Base-by-base conservation (phyloP, 2,329 filamentous ascomycete species). In the Sphaerostilbella broomeana region DNA sequence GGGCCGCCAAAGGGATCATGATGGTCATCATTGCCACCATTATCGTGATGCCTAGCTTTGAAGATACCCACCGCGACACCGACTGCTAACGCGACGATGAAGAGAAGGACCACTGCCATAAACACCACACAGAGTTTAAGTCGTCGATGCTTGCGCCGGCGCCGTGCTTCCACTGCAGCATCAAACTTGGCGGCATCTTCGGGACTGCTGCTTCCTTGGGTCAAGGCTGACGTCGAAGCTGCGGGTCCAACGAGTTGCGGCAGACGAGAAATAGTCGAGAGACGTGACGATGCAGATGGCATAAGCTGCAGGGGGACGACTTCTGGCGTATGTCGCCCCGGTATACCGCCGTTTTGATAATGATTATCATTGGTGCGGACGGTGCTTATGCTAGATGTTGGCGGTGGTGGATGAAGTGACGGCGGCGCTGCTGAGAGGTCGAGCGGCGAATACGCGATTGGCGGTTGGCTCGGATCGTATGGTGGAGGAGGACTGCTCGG, bases 51-150 rank as follows among this genome's bases (percentile, higher is more conserved):
- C 11, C 21, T 18, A 16, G 22, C 40, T 26, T 52, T 56, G 6
- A 54, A 38, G 6, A 56, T 50, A 3, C 54, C 54, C 32, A 57
- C 33, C 12, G 53, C 44, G 10, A 57, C 37, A 4, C 54, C 54
- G 6, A 57, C 38, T n/a, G 51, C 45, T 22, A 57, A 30, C 10
- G 51, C 53, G 27, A 56, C 26, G 3, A 51, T 29, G 37, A 57
- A 52, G n/a, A 57, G 28, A 13, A 51, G 13, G 10, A 54, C n/a
- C 5, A 39, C 42, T 16, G 47, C 47, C 29, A 52, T 12, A 27
- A 44, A 26, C 15, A 56, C 21, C 13, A 52, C 28, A 18, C 53
- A 54, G 5, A 57, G 41, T 28, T 48, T 47, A 25, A 40, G 18
- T 18, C 37, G 37, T 11, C 30, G 50, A 29, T 38, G 42, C 28